phyloP scores from a whole-genome alignment of 2,329 filamentous ascomycete species.

The Penicillium sp. region DNA sequence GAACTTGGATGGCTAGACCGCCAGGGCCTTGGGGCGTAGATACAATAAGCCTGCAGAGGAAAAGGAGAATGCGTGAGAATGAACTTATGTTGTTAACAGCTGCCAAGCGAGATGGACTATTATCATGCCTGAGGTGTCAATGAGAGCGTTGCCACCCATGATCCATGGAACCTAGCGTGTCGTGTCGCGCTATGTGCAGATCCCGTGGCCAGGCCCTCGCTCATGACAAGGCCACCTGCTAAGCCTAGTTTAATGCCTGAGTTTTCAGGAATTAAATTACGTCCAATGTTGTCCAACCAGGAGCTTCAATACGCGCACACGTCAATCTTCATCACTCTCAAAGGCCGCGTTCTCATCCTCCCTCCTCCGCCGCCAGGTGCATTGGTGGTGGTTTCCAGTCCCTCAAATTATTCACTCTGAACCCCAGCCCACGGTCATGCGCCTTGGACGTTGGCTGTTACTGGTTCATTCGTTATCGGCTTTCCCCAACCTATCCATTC shows the following conservation, averaged over 20 bases:
- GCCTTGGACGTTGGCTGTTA: slow-evolving; percentile 24
- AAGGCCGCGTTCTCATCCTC: slow-evolving; percentile 7
- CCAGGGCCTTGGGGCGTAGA: background rate
- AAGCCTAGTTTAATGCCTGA: no score
- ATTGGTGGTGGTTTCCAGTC: slow-evolving; percentile 16
- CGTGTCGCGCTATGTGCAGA: slow-evolving; percentile 12
- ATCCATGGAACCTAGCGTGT: background rate
- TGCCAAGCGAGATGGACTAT: background rate
- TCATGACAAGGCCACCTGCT: no score
- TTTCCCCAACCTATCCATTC: slow-evolving; percentile 7
- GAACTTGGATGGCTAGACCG: background rate
- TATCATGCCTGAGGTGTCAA: background rate
- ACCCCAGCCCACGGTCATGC: slow-evolving; percentile 23
- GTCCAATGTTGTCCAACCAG: slow-evolving; percentile 23
- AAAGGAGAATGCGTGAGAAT: background rate
- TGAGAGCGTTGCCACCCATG: background rate
- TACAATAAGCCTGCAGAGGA: background rate
- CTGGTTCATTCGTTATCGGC: slow-evolving; percentile 23
- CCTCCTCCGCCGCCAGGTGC: slow-evolving; percentile 12
- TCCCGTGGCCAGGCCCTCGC: slow-evolving; percentile 17
- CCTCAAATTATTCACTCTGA: slow-evolving; percentile 3
- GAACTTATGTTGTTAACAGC: background rate
- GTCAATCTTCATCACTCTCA: slow-evolving; percentile 25
- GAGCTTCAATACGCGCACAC: slow-evolving; percentile 25
- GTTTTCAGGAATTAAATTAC: no score